Evolutionary conservation across 108 stramenopile species (phyloP).

Genomic region (Cyclostephanos tholiformis): DNA sequence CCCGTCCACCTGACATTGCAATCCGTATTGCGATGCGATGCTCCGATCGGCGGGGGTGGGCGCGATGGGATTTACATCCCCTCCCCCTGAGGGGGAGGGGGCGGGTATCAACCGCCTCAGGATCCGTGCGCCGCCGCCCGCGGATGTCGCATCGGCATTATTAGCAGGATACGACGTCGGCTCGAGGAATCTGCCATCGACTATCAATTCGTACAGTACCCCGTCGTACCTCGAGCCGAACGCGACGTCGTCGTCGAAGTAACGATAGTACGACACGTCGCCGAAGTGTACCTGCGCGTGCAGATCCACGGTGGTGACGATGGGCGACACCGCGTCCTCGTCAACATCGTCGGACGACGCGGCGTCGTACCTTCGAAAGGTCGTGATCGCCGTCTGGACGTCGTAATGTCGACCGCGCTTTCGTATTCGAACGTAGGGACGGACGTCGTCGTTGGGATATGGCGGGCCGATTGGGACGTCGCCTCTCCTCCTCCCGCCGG

Average conservation of each 20-base stretch:
- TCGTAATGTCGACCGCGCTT: constrained; percentile 44
- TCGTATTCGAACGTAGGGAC: constrained; percentile 44
- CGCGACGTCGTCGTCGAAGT: constrained; percentile 52
- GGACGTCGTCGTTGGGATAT: too few relatives aligned
- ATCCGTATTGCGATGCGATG: constrained; percentile 61
- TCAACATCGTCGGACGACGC: not conserved
- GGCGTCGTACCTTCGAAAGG: constrained; percentile 46
- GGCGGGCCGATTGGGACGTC: too few relatives aligned
- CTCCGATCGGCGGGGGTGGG: constrained; percentile 63
- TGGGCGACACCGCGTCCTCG: not conserved
- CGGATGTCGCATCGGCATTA: not conserved
- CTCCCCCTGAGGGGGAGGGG: not conserved
- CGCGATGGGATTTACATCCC: constrained; percentile 46
- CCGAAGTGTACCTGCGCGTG: constrained; percentile 82
- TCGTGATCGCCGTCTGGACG: constrained; percentile 72
- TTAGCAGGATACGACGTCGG: not conserved
- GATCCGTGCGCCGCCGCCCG: not conserved
- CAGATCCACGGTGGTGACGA: constrained; percentile 56
- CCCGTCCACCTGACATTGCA: constrained; percentile 71
- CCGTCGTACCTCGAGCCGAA: constrained; percentile 56
- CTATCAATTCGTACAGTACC: constrained; percentile 71
- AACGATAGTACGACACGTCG: constrained; percentile 58
- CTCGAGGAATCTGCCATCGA: constrained; percentile 59
- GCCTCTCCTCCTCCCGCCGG: too few relatives aligned
- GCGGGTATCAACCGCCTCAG: constrained; percentile 8